Conservation (phyloP, 2,329 filamentous ascomycete species). For the Scedosporium minutisporum region DNA sequence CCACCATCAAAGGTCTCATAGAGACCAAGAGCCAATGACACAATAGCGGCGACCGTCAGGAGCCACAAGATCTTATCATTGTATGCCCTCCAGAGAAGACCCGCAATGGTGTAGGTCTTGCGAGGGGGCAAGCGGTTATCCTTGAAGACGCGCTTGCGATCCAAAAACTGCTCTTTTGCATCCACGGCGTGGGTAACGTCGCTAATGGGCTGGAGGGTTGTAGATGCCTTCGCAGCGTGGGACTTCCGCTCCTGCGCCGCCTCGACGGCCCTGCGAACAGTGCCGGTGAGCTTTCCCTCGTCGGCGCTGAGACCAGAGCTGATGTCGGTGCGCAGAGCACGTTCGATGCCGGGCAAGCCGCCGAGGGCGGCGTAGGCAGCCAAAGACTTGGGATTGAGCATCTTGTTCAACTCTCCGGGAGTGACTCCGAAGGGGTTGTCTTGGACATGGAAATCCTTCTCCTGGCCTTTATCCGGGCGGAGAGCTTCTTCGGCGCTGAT, state of each 20-base stretch:
- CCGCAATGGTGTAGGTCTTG: constrained; percentile 47
- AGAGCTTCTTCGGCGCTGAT: constrained; percentile 1
- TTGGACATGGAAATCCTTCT: constrained; percentile 8
- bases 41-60: constrained; percentile 55
- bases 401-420: constrained; percentile 42
- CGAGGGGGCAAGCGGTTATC: constrained; percentile 51
- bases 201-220: neutral
- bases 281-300: constrained; percentile 21
- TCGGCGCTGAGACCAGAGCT: constrained; percentile 39
- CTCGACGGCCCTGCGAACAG: neutral
- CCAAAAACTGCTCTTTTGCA: constrained; percentile 22
- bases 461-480: constrained; percentile 3
- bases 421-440: constrained; percentile 43
- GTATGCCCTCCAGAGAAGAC: constrained; percentile 58
- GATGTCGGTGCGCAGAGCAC: constrained; percentile 38
- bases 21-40: constrained; percentile 59
- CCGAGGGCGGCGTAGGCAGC: constrained; percentile 40
- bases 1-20: constrained; percentile 48
- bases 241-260: neutral
- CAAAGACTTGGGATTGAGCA: constrained; percentile 39
- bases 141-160: constrained; percentile 49
- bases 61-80: constrained; percentile 67
- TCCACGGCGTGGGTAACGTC: neutral
- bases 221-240: neutral
- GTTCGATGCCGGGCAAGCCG: constrained; percentile 40